Percentiles rank a stretch among this genome's conserved stretches.
Conservation (phyloP, 306 rosid species). For the Castanea mollissima region DNA sequence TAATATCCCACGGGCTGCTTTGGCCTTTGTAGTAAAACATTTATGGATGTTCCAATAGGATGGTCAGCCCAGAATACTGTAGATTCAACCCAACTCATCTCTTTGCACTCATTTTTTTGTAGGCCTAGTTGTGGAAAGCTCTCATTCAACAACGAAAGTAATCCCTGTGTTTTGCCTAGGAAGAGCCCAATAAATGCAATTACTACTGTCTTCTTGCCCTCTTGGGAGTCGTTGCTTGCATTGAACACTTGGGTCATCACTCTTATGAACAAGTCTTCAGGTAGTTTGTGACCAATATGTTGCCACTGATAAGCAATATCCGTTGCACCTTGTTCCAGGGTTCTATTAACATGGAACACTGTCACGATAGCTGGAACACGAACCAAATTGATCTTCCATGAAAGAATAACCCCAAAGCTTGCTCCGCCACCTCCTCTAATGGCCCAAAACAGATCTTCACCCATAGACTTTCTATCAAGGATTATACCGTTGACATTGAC, state of each 20-base stretch:
- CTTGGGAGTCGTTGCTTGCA: background rate
- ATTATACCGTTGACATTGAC: slow-evolving; percentile 24
- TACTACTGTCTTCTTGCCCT: background rate
- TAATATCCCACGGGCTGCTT: background rate
- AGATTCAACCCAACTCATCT: slow-evolving; percentile 35
- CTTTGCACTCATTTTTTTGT: slow-evolving; percentile 17
- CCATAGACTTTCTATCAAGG: slow-evolving; percentile 33
- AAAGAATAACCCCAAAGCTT: slow-evolving; percentile 40
- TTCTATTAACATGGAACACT: slow-evolving; percentile 20
- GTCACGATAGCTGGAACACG: slow-evolving; percentile 23
- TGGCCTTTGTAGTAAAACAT: slow-evolving; percentile 20
- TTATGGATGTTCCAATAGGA: slow-evolving; percentile 7
- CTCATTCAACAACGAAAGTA: slow-evolving; percentile 4
- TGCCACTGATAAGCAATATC: slow-evolving; percentile 19
- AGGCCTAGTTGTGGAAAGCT: slow-evolving; percentile 30
- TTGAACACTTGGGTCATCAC: background rate
- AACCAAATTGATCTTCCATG: slow-evolving; percentile 31
- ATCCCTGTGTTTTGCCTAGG: slow-evolving; percentile 9
- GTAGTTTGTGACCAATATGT: slow-evolving; percentile 18
- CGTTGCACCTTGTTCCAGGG: slow-evolving; percentile 4
- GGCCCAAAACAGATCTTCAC: slow-evolving; percentile 50
- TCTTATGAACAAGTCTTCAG: slow-evolving; percentile 18
- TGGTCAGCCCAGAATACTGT: slow-evolving; percentile 11
- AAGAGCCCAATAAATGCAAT: slow-evolving; percentile 16
- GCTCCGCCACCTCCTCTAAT: slow-evolving; percentile 40